Percentiles rank a stretch among this genome's conserved stretches.
Evolutionary conservation across 441 rosid genomes (phyloP).

Genomic region (Pelargonium fulgidum): DNA sequence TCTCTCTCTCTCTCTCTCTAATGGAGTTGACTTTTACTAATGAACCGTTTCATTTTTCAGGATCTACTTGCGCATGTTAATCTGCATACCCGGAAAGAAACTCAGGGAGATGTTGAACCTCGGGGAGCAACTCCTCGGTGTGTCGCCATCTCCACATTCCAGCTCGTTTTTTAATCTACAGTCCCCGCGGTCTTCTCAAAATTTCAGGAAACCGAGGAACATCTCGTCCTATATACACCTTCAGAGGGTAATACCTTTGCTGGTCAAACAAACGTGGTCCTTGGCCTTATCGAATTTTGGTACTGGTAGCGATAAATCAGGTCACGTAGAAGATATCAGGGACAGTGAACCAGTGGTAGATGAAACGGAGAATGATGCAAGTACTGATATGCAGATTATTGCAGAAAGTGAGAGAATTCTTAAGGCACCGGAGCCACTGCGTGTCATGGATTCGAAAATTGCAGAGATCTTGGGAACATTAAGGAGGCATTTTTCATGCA

Average conservation of each 20-base stretch:
- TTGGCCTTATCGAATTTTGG: conserved; percentile 53
- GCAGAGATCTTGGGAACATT: conserved; percentile 52
- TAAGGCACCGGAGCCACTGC: conserved; percentile 46
- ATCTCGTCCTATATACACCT: conserved; percentile 61
- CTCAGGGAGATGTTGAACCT: conserved; percentile 58
- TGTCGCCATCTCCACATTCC: conserved; percentile 59
- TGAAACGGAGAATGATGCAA: conserved; percentile 36
- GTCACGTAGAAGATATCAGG: conserved; percentile 31
- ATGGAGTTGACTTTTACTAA: conserved; percentile 16
- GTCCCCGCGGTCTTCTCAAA: conserved; percentile 52
- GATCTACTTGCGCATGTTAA: conserved; percentile 83
- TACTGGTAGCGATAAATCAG: conserved; percentile 36
- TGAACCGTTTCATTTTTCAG: conserved; percentile 35
- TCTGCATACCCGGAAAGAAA: conserved; percentile 73
- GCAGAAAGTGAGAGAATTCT: conserved; percentile 36
- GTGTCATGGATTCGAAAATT: conserved; percentile 80
- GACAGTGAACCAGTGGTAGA: conserved; percentile 41
- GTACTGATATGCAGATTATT: conserved; percentile 29
- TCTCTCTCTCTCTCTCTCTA: not conserved
- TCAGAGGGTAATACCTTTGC: conserved; percentile 49
- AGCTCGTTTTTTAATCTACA: conserved; percentile 55
- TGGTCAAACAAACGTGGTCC: conserved; percentile 83
- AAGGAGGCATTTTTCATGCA: conserved; percentile 72
- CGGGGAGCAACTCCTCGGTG: conserved; percentile 52
- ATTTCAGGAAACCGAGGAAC: conserved; percentile 49